Evolutionary conservation across 1,284 basidiomycete species (phyloP), one percentile per base, ranked within the genome.

Genomic region (Caloboletus firmus): DNA sequence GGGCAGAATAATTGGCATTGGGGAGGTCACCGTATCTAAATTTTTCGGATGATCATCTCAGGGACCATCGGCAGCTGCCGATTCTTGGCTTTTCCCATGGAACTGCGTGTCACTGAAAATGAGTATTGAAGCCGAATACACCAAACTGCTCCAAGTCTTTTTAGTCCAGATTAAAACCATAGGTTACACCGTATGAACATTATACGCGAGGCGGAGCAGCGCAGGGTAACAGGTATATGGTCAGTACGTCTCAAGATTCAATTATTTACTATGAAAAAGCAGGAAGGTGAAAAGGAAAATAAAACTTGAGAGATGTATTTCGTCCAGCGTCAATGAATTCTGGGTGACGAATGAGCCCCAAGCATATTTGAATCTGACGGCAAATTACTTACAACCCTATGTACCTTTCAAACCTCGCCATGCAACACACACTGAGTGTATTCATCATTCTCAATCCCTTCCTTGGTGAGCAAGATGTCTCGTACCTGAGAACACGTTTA

Each of bases 391-490:
- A 32, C 42, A 34, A 24, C 4, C 12, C 8, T 17, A 43, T 18
- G 4, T 32, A 13, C 32, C 36, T 32, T 42, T 71, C 65, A 79
- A 45, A 80, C 76, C 45, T 76, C 74, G 36, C 58, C 74, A 34
- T 76, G 70, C 51, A 86, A 76, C 17, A 85, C 79, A 44, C 75
- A 79, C 58, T 84, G 79, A 10, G 72, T 64, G 58, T 79, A 78
- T 20, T 74, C 68, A 8, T 63, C 60, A 9, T 78, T 74, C 18
- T 78, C 72, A 30, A 70, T 65, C 32, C 82, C 82, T 67, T 85
- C 72, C 55, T 77, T 67, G 1, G 83, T 86, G 41, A 77, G 72
- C 5, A 95, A 74, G 54, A 95, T 93, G 7, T 89, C 83, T 54
- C 80, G 81, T 51, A 95, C 80, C 92, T 95, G 49, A 31, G 24